These are phyloP conservation scores for Aspergillus novoparasiticus DNA, from an alignment of 2,329 filamentous ascomycete species.

Conservation along the genomic window DNA sequence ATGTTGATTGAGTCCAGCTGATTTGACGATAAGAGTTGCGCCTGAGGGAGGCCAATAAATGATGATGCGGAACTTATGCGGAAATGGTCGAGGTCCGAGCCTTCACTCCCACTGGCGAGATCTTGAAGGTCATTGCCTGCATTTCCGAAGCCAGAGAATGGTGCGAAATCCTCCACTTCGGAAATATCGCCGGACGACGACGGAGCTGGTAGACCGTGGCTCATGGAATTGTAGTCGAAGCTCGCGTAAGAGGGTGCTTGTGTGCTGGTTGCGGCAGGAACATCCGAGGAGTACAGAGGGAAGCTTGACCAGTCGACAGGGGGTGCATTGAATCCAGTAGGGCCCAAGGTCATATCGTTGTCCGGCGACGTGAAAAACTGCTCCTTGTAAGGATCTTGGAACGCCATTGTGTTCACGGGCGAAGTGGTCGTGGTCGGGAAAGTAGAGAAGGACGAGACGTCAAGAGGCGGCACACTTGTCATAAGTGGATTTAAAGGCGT, in stretches of 20 bases:
- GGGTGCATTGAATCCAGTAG: constrained; percentile 44
- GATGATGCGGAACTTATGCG: constrained; percentile 47
- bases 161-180: constrained; percentile 49
- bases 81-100: constrained; percentile 44
- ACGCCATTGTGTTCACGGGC: constrained; percentile 38
- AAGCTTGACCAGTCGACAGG: constrained; percentile 53
- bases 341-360: constrained; percentile 41
- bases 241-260: constrained; percentile 51
- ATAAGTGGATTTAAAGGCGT: constrained; percentile 36
- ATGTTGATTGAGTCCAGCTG: constrained; percentile 46
- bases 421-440: constrained; percentile 38
- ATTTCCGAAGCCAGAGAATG: constrained; percentile 33
- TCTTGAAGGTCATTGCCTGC: constrained; percentile 38
- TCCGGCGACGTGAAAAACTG: constrained; percentile 48
- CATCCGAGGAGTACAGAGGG: constrained; percentile 43
- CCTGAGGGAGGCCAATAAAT: constrained; percentile 44
- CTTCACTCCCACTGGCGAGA: constrained; percentile 45
- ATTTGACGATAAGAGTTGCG: constrained; percentile 43
- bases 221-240: constrained; percentile 47
- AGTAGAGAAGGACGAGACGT: constrained; percentile 40
- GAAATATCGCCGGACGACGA: constrained; percentile 54
- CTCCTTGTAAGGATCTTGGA: constrained; percentile 42
- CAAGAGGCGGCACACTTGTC: constrained; percentile 40
- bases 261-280: constrained; percentile 42
- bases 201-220: constrained; percentile 41